phyloP scores from a whole-genome alignment of 768 basidiomycete species.

The Termitomyces sp. region DNA sequence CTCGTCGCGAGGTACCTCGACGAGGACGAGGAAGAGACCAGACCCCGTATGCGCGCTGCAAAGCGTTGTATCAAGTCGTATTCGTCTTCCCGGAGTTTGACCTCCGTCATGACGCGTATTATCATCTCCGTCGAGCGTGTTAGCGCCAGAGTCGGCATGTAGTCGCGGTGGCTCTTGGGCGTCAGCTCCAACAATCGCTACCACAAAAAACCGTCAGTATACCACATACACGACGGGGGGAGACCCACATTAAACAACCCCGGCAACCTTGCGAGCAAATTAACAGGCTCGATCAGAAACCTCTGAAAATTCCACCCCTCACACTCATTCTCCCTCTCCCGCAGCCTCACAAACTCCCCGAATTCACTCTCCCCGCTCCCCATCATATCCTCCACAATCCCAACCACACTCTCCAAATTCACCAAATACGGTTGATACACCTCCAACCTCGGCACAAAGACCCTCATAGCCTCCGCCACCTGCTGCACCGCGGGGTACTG shows the following conservation, averaged over 20 bases:
- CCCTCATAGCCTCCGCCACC: conserved; percentile 53
- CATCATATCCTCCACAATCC: conserved; percentile 43
- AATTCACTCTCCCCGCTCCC: conserved; percentile 60
- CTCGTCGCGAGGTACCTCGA: conserved; percentile 53
- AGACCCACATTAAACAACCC: conserved; percentile 64
- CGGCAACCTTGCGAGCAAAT: conserved; percentile 65
- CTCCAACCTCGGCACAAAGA: conserved; percentile 64
- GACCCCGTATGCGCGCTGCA: conserved; percentile 50
- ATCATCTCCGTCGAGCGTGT: conserved; percentile 63
- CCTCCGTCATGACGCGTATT: conserved; percentile 76
- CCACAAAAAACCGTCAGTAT: background rate
- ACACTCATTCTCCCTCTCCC: conserved; percentile 48
- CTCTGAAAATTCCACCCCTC: conserved; percentile 59
- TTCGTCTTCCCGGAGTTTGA: conserved; percentile 82
- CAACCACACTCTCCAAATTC: conserved; percentile 54
- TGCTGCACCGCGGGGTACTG: conserved; percentile 40
- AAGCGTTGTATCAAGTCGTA: conserved; percentile 69
- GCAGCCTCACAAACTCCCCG: conserved; percentile 77
- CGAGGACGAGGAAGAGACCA: conserved; percentile 46
- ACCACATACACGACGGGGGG: background rate
- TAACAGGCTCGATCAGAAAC: conserved; percentile 72
- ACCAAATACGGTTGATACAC: conserved; percentile 86
- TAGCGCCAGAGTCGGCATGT: conserved; percentile 59
- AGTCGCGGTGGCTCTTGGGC: conserved; percentile 63
- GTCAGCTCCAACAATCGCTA: conserved; percentile 71